Evolutionary conservation across 331 rosid species (phyloP), one percentile per base, ranked within the genome.

Genomic region (Quercus tomentella): DNA sequence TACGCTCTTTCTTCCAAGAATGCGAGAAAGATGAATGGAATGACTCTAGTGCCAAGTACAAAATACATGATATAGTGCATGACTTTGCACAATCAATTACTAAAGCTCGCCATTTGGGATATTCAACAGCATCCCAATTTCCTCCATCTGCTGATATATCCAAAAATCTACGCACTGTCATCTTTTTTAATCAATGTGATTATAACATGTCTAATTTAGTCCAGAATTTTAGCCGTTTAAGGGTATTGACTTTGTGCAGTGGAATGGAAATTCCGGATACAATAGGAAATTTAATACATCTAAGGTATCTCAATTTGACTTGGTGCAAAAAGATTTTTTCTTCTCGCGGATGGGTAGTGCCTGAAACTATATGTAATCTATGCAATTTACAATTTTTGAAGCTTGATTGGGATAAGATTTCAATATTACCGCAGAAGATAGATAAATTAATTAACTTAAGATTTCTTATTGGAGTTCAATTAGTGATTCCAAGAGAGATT

Each of bases 11-110:
- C 16, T 45, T 45, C 4, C 52, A 11, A 11, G 4, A 43, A 7
- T 43, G 1, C 6, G 1, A 0, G 15, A 0, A 9, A 43, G 0
- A 8, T 9, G 0, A 6, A 35, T 0, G 7, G 7, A 1, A 0
- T 31, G 35, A 0, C 35, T 1, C 1, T 1, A 1, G 3, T 28
- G 5, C 0, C 2, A 25, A 16, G 4, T 45, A 12, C 16, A 10
- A 45, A 45, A 45, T 45, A 17, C 54, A 45, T 45, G 54, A 45
- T 12, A 45, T 45, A 11, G 17, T 45, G 5, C 54, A 45, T 45
- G 54, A 45, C 17, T 45, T 45, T 45, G 54, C 54, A 11, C 54
- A 45, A 0, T 3, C 4, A 11, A 45, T 45, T 2, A 45, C 54
- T 1, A 45, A 45, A 45, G 17, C 17, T 45, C 0, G 4, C 54